Base-by-base conservation (phyloP, 2,329 filamentous ascomycete species). In the Cadophora sp. region DNA sequence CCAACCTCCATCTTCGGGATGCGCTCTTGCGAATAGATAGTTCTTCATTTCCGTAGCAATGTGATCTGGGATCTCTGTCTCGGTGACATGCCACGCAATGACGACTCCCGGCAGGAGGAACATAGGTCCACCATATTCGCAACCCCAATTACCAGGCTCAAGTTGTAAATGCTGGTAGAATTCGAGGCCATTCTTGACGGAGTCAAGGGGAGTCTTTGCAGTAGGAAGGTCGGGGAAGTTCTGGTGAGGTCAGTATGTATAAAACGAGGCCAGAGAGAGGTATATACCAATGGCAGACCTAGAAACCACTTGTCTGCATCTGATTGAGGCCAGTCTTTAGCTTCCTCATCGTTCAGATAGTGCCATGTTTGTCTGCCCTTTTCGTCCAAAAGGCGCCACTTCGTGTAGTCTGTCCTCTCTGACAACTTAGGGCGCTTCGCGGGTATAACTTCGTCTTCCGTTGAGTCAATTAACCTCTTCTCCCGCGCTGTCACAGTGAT, bases 111-210 rank as follows among this genome's bases (percentile, higher is more conserved):
- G 93, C 1, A 98, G 83, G 47, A 98, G 86, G 77, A 99, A 99
- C 92, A 97, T 95, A 4, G 96, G 96, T 0, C 96, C 96, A 64
- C 96, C 96, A 81, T 99, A 99, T 78, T 99, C 96, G 81, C 95
- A 98, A 5, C 85, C 96, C 96, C 96, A 99, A 76, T 97, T 93
- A 5, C 96, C 96, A 0, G 93, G 91, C 16, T 91, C 89, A 1
- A 97, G 84, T 78, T 99, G 96, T 27, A 98, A 86, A 70, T 95
- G 87, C 66, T 94, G 92, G 81, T 96, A 97, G 83, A 97, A 98
- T 3, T 87, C 83, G 63, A 98, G 84, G 45, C 91, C 94, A 81
- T 99, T 99, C 67, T 85, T 83, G 3, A 93, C 93, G 4, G 93
- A 84, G 71, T 96, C 87, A 65, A 96, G 83, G 5, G 95, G 90